Evolutionary conservation across 805 yeast species (phyloP), one percentile per base, ranked within the genome.

Genomic region (Metschnikowia lachancei): DNA sequence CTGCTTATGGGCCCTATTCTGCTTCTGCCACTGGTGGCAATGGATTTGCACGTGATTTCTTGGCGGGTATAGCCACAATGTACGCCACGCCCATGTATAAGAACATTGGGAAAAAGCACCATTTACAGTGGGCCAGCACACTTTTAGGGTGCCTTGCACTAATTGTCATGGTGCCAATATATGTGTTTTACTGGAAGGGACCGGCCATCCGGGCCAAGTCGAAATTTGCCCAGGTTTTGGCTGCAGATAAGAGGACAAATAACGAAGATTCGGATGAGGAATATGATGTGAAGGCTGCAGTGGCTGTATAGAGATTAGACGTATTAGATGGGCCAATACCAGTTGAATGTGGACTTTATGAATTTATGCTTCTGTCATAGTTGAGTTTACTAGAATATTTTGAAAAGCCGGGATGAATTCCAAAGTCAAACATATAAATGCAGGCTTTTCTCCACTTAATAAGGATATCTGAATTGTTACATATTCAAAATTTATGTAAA

Each of bases 1-100:
- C 70, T 3, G 68, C 72, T 6, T 70, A 70, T 47, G 74, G 74
- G 9, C 70, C 69, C 2, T 70, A 67, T 53, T 66, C 74, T 26
- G 72, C 75, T 0, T 68, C 74, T 13, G 74, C 75, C 7, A 68
- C 74, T 3, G 74, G 74, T 8, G 74, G 74, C 29, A 70, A 70
- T 46, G 75, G 73, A 5, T 69, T 67, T 49, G 67, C 74, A 13
- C 61, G 75, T 38, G 75, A 70, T 44, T 63, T 69, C 46, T 51
- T 70, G 36, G 74, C 74, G 1, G 75, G 75, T 49, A 55, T 70
- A 36, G 53, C 70, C 9, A 61, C 71, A 12, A 65, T 69, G 66
- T 67, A 61, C 43, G 63, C 74, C 18, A 60, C 62, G 3, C 74
- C 75, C 13, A 50, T 70, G 64, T 70, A 65, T 53, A 51, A 43